Percentiles rank a stretch among this genome's conserved stretches.
Evolutionary conservation across 2,329 filamentous ascomycete species (phyloP).

Genomic region (Magnaporthiopsis incrustans): DNA sequence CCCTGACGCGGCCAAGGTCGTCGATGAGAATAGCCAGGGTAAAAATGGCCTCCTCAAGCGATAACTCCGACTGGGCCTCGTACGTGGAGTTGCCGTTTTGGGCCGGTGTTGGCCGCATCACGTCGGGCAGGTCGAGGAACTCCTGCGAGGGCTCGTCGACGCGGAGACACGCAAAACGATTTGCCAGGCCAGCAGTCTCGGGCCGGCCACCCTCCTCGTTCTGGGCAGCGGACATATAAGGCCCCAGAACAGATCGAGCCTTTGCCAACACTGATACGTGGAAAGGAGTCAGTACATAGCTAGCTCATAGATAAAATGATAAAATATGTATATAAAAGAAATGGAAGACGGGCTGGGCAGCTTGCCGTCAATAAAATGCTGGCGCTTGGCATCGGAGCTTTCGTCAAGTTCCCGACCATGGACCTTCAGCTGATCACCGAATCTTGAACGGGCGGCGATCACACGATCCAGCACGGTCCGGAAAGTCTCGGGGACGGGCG

Average conservation of each 20-base stretch:
- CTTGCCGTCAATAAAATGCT: conserved; percentile 22
- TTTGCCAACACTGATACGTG: conserved; percentile 19
- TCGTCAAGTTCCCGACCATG: conserved; percentile 12
- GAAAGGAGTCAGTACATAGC: not conserved
- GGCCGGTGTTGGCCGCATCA: conserved; percentile 14
- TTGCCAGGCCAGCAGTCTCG: conserved; percentile 13
- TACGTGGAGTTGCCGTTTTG: conserved; percentile 18
- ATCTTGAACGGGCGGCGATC: conserved; percentile 26
- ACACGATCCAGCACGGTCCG: conserved; percentile 24
- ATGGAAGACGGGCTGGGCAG: not conserved
- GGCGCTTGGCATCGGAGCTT: conserved; percentile 20
- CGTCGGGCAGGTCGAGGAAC: conserved; percentile 25
- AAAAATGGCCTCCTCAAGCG: conserved; percentile 20
- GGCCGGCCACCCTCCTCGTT: not conserved
- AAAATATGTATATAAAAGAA: too few relatives aligned
- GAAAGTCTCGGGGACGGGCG: conserved; percentile 19
- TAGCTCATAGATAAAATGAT: not conserved
- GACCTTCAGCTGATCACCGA: conserved; percentile 15
- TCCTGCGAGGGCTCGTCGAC: conserved; percentile 29
- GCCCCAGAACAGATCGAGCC: conserved; percentile 24
- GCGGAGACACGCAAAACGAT: conserved; percentile 26
- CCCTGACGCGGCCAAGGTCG: conserved; percentile 23
- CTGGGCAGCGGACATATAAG: conserved; percentile 18
- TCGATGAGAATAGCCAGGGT: conserved; percentile 19
- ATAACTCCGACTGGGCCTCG: conserved; percentile 20